These are phyloP conservation scores for Magnaporthales sp. DNA, from an alignment of 2,329 filamentous ascomycete genomes.

Conservation along the genomic window DNA sequence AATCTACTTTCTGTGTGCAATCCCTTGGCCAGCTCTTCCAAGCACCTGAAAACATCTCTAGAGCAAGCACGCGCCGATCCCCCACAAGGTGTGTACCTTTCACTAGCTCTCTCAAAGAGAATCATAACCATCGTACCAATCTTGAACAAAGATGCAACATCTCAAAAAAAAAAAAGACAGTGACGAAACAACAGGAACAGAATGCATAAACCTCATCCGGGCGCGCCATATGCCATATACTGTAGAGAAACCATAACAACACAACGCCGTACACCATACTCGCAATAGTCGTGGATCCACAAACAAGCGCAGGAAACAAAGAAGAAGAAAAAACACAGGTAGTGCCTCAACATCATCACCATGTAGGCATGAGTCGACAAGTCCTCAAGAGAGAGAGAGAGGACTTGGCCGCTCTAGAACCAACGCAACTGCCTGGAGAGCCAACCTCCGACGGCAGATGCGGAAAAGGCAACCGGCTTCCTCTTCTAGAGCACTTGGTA, in stretches of 20 bases:
- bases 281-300: background rate
- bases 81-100: background rate
- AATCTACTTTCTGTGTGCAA: background rate
- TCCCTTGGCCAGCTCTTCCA: background rate
- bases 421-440: background rate
- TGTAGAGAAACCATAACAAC: background rate
- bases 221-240: background rate
- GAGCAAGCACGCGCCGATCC: background rate
- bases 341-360: background rate
- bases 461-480: background rate
- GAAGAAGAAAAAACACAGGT: background rate
- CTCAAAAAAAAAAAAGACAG: background rate
- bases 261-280: background rate
- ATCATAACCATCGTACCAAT: background rate
- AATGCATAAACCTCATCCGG: background rate
- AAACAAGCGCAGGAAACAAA: background rate
- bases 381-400: background rate
- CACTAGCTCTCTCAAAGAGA: background rate
- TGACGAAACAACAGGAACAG: background rate
- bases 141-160: background rate
- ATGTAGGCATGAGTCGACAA: background rate
- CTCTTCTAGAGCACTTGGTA: constrained; percentile 4
- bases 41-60: background rate
- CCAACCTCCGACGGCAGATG: background rate
- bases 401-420: background rate